Conservation (phyloP, 2,329 filamentous ascomycete genomes). For the Elsinoe perseae region DNA sequence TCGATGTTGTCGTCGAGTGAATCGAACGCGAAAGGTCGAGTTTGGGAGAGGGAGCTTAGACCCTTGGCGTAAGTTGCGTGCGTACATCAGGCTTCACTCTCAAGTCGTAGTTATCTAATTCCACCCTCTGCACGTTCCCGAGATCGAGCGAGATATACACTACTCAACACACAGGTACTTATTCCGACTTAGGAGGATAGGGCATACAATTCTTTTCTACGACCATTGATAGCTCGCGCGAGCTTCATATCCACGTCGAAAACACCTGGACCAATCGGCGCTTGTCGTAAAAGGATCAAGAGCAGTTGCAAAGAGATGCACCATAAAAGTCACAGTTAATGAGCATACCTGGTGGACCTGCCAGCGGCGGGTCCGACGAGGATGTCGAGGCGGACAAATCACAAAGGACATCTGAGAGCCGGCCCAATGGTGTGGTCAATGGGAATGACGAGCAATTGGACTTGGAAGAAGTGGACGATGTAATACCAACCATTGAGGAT, state of each 20-base stretch:
- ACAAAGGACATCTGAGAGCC: slow-evolving; percentile 16
- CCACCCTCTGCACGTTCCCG: slow-evolving; percentile 3
- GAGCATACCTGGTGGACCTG: slow-evolving; percentile 6
- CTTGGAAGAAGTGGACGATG: slow-evolving; percentile 27
- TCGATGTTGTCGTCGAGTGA: not conserved
- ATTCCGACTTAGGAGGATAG: no score
- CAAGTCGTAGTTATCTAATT: not conserved
- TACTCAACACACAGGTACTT: no score
- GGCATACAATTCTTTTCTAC: no score
- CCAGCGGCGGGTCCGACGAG: slow-evolving; percentile 51
- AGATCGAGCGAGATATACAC: no score
- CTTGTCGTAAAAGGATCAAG: no score
- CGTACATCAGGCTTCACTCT: slow-evolving; percentile 5
- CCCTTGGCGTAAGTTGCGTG: not conserved
- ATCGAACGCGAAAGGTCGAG: slow-evolving; percentile 16
- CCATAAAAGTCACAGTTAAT: slow-evolving; percentile 7
- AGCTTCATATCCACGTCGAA: no score
- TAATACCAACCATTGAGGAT: slow-evolving; percentile 16
- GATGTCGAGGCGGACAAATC: slow-evolving; percentile 37
- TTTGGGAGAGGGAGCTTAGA: slow-evolving; percentile 14
- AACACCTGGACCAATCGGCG: no score
- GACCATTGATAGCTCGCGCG: no score
- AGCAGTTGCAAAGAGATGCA: not conserved
- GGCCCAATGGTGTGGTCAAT: slow-evolving; percentile 17
- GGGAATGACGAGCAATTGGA: slow-evolving; percentile 20